Evolutionary conservation across 1,284 basidiomycete species (phyloP), one percentile per base, ranked within the genome.

Genomic region (Sporisorium scitamineum): DNA sequence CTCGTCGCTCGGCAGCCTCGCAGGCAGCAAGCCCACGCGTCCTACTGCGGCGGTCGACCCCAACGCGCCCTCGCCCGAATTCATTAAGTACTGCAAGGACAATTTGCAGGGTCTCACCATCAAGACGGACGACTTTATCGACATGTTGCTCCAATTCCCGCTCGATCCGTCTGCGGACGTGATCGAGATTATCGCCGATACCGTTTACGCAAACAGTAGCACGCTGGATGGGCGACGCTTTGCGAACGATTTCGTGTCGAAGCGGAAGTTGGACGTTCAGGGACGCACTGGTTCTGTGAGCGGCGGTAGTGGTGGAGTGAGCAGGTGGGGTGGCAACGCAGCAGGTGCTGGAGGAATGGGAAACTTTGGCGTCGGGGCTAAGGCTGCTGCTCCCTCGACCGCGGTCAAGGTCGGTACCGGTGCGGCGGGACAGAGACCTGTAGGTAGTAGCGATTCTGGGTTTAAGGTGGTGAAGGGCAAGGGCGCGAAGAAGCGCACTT

Each of bases 211-310:
- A 42, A 94, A 93, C 81, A 95, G 93, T 80, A 93, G 93, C 26
- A 99, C 94, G 2, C 89, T 99, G 44, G 95, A 99, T 81, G 97
- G 97, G 0, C 90, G 95, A 59, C 90, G 95, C 31, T 99, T 99
- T 82, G 94, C 95, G 1, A 88, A 92, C 6, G 95, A 98, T 80
- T 99, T 95, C 83, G 90, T 94, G 54, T 90, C 88, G 70, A 93
- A 90, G 85, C 91, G 95, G 61, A 97, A 95, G 87, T 37, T 79
- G 22, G 84, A 84, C 31, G 82, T 83, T 5, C 80, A 78, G 24
- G 72, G 81, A 0, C 41, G 42, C 3, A 18, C 3, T 39, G 37
- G 37, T 14, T 8, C 34, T 3, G 7, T 37, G 34, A 13, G 34
- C 34, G 14, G 13, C 13, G 37, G 37, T 2, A 18, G 37, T 5